These are phyloP conservation scores for Apiospora koreana DNA, from an alignment of 2,329 filamentous ascomycete genomes.

Conservation along the genomic window DNA sequence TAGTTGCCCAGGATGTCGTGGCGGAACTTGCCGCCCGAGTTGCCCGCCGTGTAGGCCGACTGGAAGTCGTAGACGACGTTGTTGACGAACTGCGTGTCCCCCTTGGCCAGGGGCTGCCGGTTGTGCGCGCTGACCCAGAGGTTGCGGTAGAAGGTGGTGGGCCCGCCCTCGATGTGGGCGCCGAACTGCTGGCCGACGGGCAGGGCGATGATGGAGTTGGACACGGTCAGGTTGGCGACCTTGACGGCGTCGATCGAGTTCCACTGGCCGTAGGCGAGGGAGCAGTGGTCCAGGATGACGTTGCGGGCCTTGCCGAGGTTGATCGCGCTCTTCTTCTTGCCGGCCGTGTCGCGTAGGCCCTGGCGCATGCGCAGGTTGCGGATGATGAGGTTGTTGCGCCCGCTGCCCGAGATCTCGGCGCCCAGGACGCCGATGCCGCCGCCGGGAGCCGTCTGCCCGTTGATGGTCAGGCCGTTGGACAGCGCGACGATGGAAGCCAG, in stretches of 20 bases:
- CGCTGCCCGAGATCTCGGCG: constrained; percentile 22
- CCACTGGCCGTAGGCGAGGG: constrained; percentile 43
- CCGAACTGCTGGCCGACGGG: constrained; percentile 45
- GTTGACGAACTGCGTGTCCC: constrained; percentile 45
- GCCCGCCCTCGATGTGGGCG: constrained; percentile 42
- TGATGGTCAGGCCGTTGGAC: constrained; percentile 42
- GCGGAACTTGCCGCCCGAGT: constrained; percentile 20
- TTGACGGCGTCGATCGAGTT: constrained; percentile 40
- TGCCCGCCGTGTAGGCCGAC: constrained; percentile 32
- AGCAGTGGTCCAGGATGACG: constrained; percentile 48
- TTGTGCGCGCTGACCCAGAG: constrained; percentile 49
- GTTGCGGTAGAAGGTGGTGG: constrained; percentile 43
- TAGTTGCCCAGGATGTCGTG: constrained; percentile 46
- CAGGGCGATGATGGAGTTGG: constrained; percentile 46
- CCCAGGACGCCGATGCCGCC: constrained; percentile 33
- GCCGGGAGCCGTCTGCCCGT: constrained; percentile 48
- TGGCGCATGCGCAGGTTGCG: constrained; percentile 45
- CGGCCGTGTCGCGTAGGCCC: constrained; percentile 36
- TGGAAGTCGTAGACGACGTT: constrained; percentile 49
- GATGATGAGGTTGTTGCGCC: constrained; percentile 34
- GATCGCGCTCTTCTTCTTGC: constrained; percentile 43
- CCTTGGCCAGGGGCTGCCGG: constrained; percentile 47
- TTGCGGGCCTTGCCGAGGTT: constrained; percentile 42
- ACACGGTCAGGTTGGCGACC: constrained; percentile 43
- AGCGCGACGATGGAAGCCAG: constrained; percentile 44